These are phyloP conservation scores for Salvia miltiorrhiza DNA, from an alignment of 257 asterid genomes.

Conservation along the genomic window DNA sequence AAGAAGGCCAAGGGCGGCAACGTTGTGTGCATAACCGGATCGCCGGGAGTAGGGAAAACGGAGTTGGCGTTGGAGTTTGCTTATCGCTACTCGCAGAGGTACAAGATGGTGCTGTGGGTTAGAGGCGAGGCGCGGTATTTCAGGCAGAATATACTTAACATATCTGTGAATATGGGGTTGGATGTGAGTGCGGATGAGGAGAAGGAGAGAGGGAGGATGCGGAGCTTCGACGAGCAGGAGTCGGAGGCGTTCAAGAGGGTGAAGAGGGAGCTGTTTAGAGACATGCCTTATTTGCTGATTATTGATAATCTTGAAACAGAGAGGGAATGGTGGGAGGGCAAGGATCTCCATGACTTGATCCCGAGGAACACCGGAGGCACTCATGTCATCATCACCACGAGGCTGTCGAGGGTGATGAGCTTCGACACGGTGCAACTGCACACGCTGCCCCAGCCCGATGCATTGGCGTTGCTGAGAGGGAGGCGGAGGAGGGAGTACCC, in stretches of 20 bases:
- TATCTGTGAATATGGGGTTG: slow-evolving; percentile 56
- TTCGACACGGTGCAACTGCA: slow-evolving; percentile 70
- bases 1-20: slow-evolving; percentile 56
- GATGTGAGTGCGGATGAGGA: slow-evolving; percentile 90
- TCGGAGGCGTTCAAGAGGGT: slow-evolving; percentile 76
- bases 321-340: slow-evolving; percentile 96
- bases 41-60: slow-evolving; percentile 75
- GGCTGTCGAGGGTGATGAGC: slow-evolving; percentile 59
- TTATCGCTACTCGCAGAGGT: slow-evolving; percentile 57
- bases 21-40: slow-evolving; percentile 65
- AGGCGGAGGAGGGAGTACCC: slow-evolving; percentile 60
- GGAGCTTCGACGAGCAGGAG: slow-evolving; percentile 86
- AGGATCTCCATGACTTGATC: slow-evolving; percentile 71
- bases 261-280: slow-evolving; percentile 72
- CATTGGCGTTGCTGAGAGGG: slow-evolving; percentile 57
- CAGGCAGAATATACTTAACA: slow-evolving; percentile 68
- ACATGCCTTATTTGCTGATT: slow-evolving; percentile 79
- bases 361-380: slow-evolving; percentile 85
- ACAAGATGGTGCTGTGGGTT: slow-evolving; percentile 89
- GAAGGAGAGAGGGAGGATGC: slow-evolving; percentile 71
- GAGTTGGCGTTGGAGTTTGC: slow-evolving; percentile 85
- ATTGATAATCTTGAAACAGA: slow-evolving; percentile 77
- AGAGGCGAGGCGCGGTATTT: slow-evolving; percentile 76
- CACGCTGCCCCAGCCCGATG: slow-evolving; percentile 54
- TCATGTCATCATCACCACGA: slow-evolving; percentile 74